These are phyloP conservation scores for Dryadomyces quercus-mongolicae DNA, from an alignment of 2,329 filamentous ascomycete genomes.

Conservation along the genomic window DNA sequence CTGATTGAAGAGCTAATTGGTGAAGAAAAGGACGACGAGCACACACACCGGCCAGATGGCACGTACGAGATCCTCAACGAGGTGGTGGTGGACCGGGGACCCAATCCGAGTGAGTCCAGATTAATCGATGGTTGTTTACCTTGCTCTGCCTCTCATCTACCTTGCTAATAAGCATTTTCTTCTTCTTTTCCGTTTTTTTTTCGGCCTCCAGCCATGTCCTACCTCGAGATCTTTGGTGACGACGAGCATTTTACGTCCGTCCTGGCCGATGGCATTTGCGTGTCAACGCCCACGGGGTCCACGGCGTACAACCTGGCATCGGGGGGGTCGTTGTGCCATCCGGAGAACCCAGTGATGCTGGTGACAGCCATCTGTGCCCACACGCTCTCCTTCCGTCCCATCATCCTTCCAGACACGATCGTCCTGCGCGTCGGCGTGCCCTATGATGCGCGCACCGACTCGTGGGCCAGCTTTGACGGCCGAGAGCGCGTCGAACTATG, in stretches of 20 bases:
- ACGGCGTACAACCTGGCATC: constrained; percentile 94
- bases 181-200: background rate
- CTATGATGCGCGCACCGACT: constrained; percentile 76
- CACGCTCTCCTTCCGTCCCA: constrained; percentile 89
- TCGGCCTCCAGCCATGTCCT: constrained; percentile 60
- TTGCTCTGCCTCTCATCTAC: background rate
- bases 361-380: constrained; percentile 92
- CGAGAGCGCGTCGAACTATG: constrained; percentile 70
- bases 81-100: constrained; percentile 88
- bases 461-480: constrained; percentile 97
- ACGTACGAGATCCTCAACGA: constrained; percentile 92
- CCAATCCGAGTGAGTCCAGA: constrained; percentile 64
- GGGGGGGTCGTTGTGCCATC: constrained; percentile 89
- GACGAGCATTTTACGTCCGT: constrained; percentile 93
- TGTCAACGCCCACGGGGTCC: constrained; percentile 87
- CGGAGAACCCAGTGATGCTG: constrained; percentile 91
- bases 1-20: constrained; percentile 84
- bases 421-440: constrained; percentile 90
- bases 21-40: constrained; percentile 69
- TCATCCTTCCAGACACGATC: constrained; percentile 92
- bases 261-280: constrained; percentile 83
- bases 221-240: constrained; percentile 84
- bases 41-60: constrained; percentile 73
- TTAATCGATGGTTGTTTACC: background rate
- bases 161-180: background rate